Conservation (phyloP, 768 basidiomycete genomes). For the Lactarius quietus region DNA sequence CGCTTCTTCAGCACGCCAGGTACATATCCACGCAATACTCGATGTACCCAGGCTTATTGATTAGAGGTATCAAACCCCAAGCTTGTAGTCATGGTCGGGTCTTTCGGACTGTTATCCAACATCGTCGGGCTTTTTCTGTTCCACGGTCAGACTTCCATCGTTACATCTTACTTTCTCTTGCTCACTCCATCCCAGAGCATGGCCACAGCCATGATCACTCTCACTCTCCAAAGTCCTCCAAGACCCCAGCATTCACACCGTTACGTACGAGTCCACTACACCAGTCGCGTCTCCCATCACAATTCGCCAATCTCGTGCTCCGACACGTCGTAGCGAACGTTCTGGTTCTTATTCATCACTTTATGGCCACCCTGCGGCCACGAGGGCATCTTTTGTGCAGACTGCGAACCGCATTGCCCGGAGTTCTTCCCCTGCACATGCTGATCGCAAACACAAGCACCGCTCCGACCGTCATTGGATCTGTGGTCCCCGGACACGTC, state of each 20-base stretch:
- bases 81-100: constrained; percentile 87
- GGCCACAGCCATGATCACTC: constrained; percentile 33
- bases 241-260: constrained; percentile 14
- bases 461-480: constrained; percentile 30
- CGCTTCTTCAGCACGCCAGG: constrained; percentile 86
- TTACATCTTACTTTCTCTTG: not conserved
- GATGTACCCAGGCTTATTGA: constrained; percentile 1
- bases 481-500: constrained; percentile 13
- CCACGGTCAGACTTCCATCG: constrained; percentile 59
- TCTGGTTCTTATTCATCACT: constrained; percentile 55
- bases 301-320: constrained; percentile 33
- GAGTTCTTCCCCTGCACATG: constrained; percentile 43
- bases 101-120: constrained; percentile 85
- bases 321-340: constrained; percentile 32
- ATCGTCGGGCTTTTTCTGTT: constrained; percentile 92
- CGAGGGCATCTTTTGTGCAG: constrained; percentile 70
- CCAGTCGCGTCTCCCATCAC: constrained; percentile 27
- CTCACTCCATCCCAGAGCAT: constrained; percentile 16
- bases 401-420: constrained; percentile 78
- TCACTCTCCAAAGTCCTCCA: constrained; percentile 20
- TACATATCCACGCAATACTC: constrained; percentile 32
- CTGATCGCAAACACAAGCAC: constrained; percentile 21
- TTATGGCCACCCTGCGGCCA: constrained; percentile 71
- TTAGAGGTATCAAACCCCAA: constrained; percentile 86
- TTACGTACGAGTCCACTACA: constrained; percentile 3